Evolutionary conservation across 73 alveolate species (phyloP), one percentile per base, ranked within the genome.

Genomic region (Uronychia binucleata): DNA sequence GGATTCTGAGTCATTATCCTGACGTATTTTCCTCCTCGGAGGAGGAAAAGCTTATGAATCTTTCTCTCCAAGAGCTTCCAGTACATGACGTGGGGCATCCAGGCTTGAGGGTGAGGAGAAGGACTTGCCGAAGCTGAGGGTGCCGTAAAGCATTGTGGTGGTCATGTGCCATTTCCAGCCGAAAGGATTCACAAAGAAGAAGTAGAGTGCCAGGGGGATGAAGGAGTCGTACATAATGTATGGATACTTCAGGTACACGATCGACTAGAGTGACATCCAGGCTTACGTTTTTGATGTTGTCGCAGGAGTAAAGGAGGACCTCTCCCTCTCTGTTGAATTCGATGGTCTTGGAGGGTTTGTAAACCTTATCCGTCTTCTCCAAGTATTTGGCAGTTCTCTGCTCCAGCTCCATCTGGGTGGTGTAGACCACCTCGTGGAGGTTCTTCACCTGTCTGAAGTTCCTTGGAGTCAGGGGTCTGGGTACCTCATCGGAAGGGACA

Each of bases 241-340:
- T 25, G 99, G 99, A 86, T 96, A 96, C 80, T 94, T 92, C 86
- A 93, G 77, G 84, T 88, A 94, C 29, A 94, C 93, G 0, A 84
- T 80, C 57, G 89, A 59, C 67, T 46, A 46, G 19, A 19, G 19
- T 11, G 67, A 46, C 5, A 46, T 11, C 5, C n/a, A 11, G 19
- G 67, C 67, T 11, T 46, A 46, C 67, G 84, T 92, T 83, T 85
- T 92, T 96, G 84, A 91, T 82, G 77, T 94, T 93, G 60, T 96
- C 97, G 84, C 98, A 90, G 19, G 97, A 92, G 91, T 79, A 96
- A 35, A 96, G 95, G 57, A 94, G 89, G 59, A 96, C 96, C 84
- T 96, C 98, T 77, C 99, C 99, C 5, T 85, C 92, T 80, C 99
- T 84, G 88, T 96, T 92, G 93, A 96, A 96, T 83, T 96, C 99